These are phyloP conservation scores for Ganoderma lingzhi DNA, from an alignment of 1,284 basidiomycete species.

Conservation along the genomic window DNA sequence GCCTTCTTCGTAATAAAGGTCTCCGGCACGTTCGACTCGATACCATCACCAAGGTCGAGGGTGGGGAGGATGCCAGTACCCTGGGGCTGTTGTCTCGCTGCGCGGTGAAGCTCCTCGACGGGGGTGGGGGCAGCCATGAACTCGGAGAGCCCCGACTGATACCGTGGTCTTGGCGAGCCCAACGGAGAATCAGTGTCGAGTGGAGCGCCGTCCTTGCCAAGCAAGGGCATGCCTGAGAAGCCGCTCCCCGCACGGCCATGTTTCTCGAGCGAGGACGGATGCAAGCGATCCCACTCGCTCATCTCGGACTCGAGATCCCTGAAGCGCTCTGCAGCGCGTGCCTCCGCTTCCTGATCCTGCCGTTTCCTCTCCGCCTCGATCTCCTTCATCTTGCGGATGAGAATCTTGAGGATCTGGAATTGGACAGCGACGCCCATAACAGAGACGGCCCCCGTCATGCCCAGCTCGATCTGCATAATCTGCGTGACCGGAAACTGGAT, in stretches of 20 bases:
- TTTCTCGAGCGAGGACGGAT: constrained; percentile 65
- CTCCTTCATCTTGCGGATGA: constrained; percentile 82
- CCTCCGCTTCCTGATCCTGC: constrained; percentile 79
- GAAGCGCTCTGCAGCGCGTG: constrained; percentile 78
- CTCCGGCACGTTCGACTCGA: constrained; percentile 75
- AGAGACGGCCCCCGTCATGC: constrained; percentile 82
- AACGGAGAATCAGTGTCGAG: constrained; percentile 57
- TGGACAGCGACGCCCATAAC: constrained; percentile 92
- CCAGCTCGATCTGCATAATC: constrained; percentile 94
- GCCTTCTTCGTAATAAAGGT: constrained; percentile 57
- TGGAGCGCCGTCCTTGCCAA: constrained; percentile 49
- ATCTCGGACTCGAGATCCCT: constrained; percentile 75
- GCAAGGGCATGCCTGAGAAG: constrained; percentile 49
- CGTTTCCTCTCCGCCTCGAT: constrained; percentile 80
- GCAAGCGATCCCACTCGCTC: constrained; percentile 88
- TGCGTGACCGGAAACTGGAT: constrained; percentile 87
- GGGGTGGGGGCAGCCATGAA: constrained; percentile 68
- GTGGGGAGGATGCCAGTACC: constrained; percentile 68
- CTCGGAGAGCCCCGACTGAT: constrained; percentile 74
- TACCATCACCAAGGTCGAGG: constrained; percentile 76
- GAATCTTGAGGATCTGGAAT: constrained; percentile 82
- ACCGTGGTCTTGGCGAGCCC: constrained; percentile 61
- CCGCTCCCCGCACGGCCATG: constrained; percentile 73
- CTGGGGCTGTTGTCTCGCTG: constrained; percentile 54
- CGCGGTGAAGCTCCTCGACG: constrained; percentile 63